These are phyloP conservation scores for Sporothrix brasiliensis DNA, from an alignment of 2,329 filamentous ascomycete genomes.

Conservation along the genomic window DNA sequence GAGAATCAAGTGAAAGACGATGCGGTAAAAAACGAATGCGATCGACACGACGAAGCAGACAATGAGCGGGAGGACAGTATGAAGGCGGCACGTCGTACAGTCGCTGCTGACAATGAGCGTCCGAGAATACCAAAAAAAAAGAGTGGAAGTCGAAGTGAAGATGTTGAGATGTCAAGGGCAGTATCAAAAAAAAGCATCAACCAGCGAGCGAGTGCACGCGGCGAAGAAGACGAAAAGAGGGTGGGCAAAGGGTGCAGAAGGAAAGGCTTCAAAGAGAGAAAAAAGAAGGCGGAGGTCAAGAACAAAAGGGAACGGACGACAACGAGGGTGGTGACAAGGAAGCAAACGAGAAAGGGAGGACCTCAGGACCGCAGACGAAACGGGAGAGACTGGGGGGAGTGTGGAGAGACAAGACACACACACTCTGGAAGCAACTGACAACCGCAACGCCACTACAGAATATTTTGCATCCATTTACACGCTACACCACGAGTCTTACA, in stretches of 20 bases:
- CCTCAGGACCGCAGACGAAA: slow-evolving; percentile 4
- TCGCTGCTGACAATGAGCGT: not conserved
- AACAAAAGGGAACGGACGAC: slow-evolving; percentile 16
- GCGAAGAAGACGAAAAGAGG: slow-evolving; percentile 12
- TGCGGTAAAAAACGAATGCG: slow-evolving; percentile 28
- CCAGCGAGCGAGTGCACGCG: slow-evolving; percentile 21
- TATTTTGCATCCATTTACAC: not conserved
- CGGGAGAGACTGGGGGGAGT: slow-evolving; percentile 10
- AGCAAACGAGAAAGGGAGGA: slow-evolving; percentile 21
- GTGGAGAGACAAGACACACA: slow-evolving; percentile 13
- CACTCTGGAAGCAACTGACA: not conserved
- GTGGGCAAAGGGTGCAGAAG: slow-evolving; percentile 8
- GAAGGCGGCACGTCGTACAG: not conserved
- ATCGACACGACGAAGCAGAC: slow-evolving; percentile 31
- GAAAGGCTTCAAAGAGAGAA: not conserved
- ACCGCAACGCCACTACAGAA: not conserved
- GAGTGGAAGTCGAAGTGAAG: slow-evolving; percentile 25
- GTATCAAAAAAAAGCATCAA: not conserved
- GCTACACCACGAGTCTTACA: not conserved
- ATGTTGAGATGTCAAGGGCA: slow-evolving; percentile 7
- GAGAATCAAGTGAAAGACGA: not conserved
- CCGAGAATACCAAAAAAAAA: not conserved
- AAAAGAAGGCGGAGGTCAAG: not conserved
- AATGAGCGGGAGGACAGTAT: slow-evolving; percentile 3
- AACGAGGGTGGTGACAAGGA: not conserved